A percentile compares a stretch with the other conserved stretches of the same genome.
Conservation (phyloP, 2,329 filamentous ascomycete species). For the Xylariaceae sp. region DNA sequence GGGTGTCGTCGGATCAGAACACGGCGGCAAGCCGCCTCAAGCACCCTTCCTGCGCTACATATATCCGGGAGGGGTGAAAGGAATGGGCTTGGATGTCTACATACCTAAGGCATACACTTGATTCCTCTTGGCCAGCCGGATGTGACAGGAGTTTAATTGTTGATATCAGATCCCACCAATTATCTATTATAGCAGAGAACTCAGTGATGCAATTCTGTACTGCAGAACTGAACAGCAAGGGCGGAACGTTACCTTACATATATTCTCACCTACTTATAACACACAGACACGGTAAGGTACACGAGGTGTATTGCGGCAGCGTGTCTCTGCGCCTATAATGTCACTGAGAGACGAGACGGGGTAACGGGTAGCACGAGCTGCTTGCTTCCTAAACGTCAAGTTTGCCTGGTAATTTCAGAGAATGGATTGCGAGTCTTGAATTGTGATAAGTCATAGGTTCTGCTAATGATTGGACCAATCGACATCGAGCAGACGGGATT, state of each 20-base stretch:
- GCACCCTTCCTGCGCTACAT: constrained; percentile 5
- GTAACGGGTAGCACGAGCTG: constrained; percentile 19
- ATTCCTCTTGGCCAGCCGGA: no score
- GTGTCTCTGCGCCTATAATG: constrained; percentile 2
- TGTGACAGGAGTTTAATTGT: no score
- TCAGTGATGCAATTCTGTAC: not conserved
- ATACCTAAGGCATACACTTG: no score
- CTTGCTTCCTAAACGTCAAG: constrained; percentile 12
- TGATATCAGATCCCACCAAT: no score
- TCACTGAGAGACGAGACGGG: not conserved
- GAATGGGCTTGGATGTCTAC: constrained; percentile 13
- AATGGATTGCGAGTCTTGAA: constrained; percentile 16
- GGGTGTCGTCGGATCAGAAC: constrained; percentile 22
- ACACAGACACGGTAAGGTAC: constrained; percentile 18
- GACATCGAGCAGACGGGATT: constrained; percentile 11
- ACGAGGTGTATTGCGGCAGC: constrained; percentile 13
- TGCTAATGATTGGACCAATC: constrained; percentile 15
- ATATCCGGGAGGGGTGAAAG: constrained; percentile 7
- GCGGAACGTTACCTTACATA: constrained; percentile 11
- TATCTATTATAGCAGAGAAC: not conserved
- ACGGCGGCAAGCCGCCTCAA: constrained; percentile 24
- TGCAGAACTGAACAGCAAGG: constrained; percentile 7
- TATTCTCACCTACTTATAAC: no score
- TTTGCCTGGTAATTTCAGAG: constrained; percentile 5
- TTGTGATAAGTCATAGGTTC: constrained; percentile 17